Percentiles rank a stretch among this genome's conserved stretches.
These are phyloP conservation scores for Cladorrhinum samala DNA, from an alignment of 495 filamentous ascomycete genomes.

Conservation along the genomic window DNA sequence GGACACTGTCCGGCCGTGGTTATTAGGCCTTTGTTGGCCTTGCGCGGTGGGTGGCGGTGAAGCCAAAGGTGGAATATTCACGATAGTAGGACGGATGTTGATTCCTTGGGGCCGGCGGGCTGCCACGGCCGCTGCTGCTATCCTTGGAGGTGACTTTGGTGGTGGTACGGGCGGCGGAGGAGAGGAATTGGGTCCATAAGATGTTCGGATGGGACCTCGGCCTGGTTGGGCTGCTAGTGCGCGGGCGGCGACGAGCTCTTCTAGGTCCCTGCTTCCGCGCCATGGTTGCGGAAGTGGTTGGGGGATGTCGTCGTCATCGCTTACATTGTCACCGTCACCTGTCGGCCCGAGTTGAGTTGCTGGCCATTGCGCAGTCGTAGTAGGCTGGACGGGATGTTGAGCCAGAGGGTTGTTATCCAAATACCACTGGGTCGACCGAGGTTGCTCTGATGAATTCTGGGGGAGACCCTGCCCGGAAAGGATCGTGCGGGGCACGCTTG, in stretches of 20 bases:
- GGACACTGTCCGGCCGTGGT: not conserved
- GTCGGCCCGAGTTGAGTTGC: not conserved
- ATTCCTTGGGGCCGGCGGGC: not conserved
- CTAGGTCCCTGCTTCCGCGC: slow-evolving; percentile 14
- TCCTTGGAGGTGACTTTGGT: not conserved
- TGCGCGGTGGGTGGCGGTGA: not conserved
- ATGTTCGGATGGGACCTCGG: slow-evolving; percentile 1
- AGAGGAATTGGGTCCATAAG: slow-evolving; percentile 9
- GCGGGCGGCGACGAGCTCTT: slow-evolving; percentile 19
- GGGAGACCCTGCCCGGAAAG: too few species aligned
- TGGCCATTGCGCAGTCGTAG: not conserved
- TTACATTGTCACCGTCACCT: not conserved
- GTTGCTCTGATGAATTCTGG: not conserved
- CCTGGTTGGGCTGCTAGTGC: slow-evolving; percentile 10
- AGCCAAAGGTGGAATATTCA: not conserved
- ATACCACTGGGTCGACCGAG: not conserved
- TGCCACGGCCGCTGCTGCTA: not conserved
- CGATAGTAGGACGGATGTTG: not conserved
- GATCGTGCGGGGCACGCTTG: not conserved
- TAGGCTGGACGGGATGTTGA: not conserved
- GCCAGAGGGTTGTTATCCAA: not conserved
- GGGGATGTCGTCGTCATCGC: slow-evolving; percentile 2
- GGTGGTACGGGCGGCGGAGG: slow-evolving; percentile 5
- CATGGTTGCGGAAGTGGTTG: slow-evolving; percentile 5
- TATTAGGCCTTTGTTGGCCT: not conserved